These are phyloP conservation scores for Coniferiporia sulphurascens DNA, from an alignment of 1,284 basidiomycete genomes.

Conservation along the genomic window DNA sequence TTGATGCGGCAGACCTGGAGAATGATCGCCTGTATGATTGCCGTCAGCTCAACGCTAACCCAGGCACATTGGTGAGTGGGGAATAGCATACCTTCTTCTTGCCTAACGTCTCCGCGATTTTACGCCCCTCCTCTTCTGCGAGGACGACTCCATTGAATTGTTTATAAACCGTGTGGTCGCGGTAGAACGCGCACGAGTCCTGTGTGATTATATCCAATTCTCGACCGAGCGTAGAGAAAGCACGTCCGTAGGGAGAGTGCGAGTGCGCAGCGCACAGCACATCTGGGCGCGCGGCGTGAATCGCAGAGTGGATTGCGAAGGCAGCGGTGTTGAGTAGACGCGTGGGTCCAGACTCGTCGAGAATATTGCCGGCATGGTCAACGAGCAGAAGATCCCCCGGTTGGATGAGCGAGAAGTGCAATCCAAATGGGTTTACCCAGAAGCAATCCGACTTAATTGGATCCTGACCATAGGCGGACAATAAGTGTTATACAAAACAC, in stretches of 20 bases:
- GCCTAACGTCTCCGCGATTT: constrained; percentile 51
- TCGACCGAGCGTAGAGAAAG: constrained; percentile 54
- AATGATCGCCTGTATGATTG: constrained; percentile 21
- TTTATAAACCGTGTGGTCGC: constrained; percentile 39
- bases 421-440: constrained; percentile 51
- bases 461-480: constrained; percentile 30
- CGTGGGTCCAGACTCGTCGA: constrained; percentile 37
- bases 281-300: constrained; percentile 58
- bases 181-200: constrained; percentile 43
- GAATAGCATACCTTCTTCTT: constrained; percentile 35
- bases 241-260: constrained; percentile 58
- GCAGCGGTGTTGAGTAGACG: constrained; percentile 42
- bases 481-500: not conserved
- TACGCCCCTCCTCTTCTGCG: constrained; percentile 49
- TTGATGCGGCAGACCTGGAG: constrained; percentile 21
- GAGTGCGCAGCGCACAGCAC: constrained; percentile 61
- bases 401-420: constrained; percentile 43
- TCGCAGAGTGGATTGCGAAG: constrained; percentile 49
- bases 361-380: constrained; percentile 45
- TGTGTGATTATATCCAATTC: constrained; percentile 50
- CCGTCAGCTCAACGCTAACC: not conserved
- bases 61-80: constrained; percentile 21
- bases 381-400: constrained; percentile 43
- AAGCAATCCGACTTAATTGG: constrained; percentile 46
- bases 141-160: constrained; percentile 57